These are phyloP conservation scores for Alternaria novae-zelandiae DNA, from an alignment of 2,329 filamentous ascomycete genomes.

Conservation along the genomic window DNA sequence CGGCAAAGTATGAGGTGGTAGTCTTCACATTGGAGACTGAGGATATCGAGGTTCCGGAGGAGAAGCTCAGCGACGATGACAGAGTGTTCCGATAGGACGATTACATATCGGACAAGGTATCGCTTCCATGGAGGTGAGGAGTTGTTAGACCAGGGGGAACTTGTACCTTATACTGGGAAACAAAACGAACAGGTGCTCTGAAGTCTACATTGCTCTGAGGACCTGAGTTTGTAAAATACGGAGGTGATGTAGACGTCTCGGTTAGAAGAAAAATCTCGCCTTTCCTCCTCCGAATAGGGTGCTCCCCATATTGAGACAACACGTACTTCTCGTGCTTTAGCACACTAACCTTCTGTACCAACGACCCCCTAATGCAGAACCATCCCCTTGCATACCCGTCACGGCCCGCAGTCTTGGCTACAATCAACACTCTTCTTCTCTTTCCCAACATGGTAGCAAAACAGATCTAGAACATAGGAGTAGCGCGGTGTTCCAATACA, in stretches of 20 bases:
- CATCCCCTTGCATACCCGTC: not conserved
- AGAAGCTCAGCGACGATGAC: not conserved
- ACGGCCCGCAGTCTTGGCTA: not conserved
- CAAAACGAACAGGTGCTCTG: not conserved
- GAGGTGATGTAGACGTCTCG: not conserved
- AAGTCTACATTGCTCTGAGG: not conserved
- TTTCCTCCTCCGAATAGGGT: too few species aligned
- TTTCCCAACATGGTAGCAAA: not conserved
- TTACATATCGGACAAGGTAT: not conserved
- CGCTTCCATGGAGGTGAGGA: too few species aligned
- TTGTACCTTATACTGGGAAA: too few species aligned
- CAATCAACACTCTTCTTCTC: not conserved
- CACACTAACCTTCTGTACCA: not conserved
- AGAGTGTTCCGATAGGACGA: not conserved
- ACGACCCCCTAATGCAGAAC: not conserved
- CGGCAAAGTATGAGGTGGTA: not conserved
- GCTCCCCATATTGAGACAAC: too few species aligned
- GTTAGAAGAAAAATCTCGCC: not conserved
- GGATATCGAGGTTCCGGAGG: not conserved
- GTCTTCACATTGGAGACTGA: not conserved
- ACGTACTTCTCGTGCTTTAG: not conserved
- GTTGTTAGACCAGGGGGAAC: too few species aligned
- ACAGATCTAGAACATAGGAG: not conserved
- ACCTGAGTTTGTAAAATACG: not conserved
- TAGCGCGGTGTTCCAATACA: not conserved